Evolutionary conservation across 805 yeast genomes (phyloP).

Genomic region (Candida takata): DNA sequence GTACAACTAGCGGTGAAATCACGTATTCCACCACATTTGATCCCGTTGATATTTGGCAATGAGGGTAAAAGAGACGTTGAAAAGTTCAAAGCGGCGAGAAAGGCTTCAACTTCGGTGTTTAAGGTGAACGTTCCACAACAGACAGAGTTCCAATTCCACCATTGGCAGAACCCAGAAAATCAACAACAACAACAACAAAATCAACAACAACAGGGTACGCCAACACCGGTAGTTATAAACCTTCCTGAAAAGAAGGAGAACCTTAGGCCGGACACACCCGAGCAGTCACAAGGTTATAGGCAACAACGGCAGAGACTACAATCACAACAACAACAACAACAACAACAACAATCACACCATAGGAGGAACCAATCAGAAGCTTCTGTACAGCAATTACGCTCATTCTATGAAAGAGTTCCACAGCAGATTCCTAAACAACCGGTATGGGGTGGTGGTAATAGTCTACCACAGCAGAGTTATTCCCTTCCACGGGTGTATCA

Average conservation of each 20-base stretch:
- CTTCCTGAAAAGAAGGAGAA: slow-evolving; percentile 3
- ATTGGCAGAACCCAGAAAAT: slow-evolving; percentile 23
- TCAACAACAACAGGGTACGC: neutral
- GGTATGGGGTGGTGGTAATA: too few relatives aligned
- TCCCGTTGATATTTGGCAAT: slow-evolving; percentile 28
- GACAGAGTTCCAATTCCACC: slow-evolving; percentile 25
- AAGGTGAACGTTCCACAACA: slow-evolving; percentile 23
- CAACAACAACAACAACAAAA: slow-evolving; percentile 6
- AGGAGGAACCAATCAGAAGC: slow-evolving; percentile 26
- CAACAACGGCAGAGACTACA: too few relatives aligned
- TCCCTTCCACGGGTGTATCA: too few relatives aligned
- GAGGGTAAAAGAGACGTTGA: neutral
- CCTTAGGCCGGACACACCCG: neutral
- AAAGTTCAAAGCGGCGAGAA: neutral
- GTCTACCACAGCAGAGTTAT: too few relatives aligned
- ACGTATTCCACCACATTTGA: slow-evolving; percentile 30
- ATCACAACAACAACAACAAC: too few relatives aligned
- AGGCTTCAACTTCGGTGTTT: slow-evolving; percentile 19
- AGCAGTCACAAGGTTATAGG: too few relatives aligned
- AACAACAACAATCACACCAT: slow-evolving; percentile 5
- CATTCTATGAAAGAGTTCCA: slow-evolving; percentile 15
- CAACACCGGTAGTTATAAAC: too few relatives aligned
- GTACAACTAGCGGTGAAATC: slow-evolving; percentile 29
- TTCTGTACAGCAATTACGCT: slow-evolving; percentile 20
- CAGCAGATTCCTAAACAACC: slow-evolving; percentile 6